Conservation (phyloP, 1,284 basidiomycete genomes). For the Coniferiporia sulphurascens region DNA sequence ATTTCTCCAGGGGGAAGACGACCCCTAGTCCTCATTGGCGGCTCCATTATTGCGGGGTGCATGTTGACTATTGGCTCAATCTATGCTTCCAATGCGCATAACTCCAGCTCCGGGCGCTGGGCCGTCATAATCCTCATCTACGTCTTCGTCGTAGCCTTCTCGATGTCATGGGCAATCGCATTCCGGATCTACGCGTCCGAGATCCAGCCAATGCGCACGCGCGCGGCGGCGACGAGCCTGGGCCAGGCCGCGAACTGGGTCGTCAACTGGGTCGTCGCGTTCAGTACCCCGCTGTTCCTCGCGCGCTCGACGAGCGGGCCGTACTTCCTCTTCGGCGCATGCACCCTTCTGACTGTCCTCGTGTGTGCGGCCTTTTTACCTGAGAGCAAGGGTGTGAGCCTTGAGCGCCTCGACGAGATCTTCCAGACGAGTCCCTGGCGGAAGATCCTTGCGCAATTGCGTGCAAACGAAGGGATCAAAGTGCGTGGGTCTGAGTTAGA, state of each 20-base stretch:
- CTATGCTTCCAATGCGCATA: conserved; percentile 36
- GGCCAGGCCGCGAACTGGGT: conserved; percentile 38
- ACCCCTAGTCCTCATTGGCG: conserved; percentile 42
- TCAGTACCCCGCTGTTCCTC: conserved; percentile 45
- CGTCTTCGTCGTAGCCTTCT: conserved; percentile 36
- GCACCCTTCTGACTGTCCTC: conserved; percentile 33
- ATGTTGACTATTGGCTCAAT: conserved; percentile 40
- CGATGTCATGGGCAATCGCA: conserved; percentile 37
- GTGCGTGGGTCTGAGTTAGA: not conserved
- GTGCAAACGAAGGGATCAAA: conserved; percentile 19
- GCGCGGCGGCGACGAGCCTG: conserved; percentile 34
- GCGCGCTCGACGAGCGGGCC: conserved; percentile 38
- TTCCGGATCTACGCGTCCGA: conserved; percentile 35
- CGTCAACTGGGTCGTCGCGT: conserved; percentile 43
- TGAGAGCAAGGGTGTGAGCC: conserved; percentile 41
- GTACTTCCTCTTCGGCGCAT: conserved; percentile 45
- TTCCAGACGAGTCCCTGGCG: conserved; percentile 32
- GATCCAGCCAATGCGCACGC: conserved; percentile 38
- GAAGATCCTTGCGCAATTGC: conserved; percentile 18
- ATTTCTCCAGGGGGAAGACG: conserved; percentile 35
- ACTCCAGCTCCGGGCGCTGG: conserved; percentile 33
- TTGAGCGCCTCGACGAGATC: conserved; percentile 38
- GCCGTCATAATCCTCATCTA: conserved; percentile 46
- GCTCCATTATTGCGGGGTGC: conserved; percentile 34
- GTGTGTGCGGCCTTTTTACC: conserved; percentile 39